Evolutionary conservation across 768 basidiomycete genomes (phyloP).

Genomic region (Tricholoma flavovirens): DNA sequence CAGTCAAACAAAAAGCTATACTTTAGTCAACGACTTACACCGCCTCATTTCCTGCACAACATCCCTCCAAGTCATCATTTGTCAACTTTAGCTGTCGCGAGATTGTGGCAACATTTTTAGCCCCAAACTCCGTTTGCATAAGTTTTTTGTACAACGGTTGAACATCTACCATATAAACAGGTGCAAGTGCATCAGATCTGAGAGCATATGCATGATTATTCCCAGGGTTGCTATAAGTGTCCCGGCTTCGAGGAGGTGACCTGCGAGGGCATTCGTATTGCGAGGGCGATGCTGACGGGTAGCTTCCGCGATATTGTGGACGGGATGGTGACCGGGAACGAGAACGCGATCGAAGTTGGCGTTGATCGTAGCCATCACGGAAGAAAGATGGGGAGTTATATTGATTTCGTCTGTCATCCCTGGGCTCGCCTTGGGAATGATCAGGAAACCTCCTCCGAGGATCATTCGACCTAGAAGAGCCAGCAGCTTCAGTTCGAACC

Average conservation of each 20-base stretch:
- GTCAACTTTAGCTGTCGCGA: constrained; percentile 29
- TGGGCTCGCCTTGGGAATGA: background rate
- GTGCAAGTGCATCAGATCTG: constrained; percentile 14
- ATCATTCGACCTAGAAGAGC: background rate
- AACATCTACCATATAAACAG: constrained; percentile 37
- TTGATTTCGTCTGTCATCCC: background rate
- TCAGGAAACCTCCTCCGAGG: background rate
- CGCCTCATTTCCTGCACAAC: constrained; percentile 50
- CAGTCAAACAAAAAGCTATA: background rate
- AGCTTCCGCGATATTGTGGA: background rate
- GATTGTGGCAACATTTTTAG: constrained; percentile 20
- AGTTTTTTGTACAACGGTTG: constrained; percentile 31
- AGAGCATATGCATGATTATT: background rate
- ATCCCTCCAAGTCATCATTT: constrained; percentile 20
- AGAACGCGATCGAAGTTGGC: constrained; percentile 9
- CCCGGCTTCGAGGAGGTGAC: background rate
- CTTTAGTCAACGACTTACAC: constrained; percentile 27
- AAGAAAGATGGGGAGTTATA: background rate
- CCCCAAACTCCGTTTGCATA: constrained; percentile 26
- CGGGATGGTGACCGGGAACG: constrained; percentile 20
- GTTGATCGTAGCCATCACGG: constrained; percentile 4
- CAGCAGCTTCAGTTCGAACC: constrained; percentile 3
- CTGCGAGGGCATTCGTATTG: constrained; percentile 1
- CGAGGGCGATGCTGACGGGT: constrained; percentile 2
- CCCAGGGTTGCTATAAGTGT: background rate